A percentile compares a stretch with the other conserved stretches of the same genome.
Conservation (phyloP, 1,284 basidiomycete genomes). For the Sanghuangporus sanghuang region DNA sequence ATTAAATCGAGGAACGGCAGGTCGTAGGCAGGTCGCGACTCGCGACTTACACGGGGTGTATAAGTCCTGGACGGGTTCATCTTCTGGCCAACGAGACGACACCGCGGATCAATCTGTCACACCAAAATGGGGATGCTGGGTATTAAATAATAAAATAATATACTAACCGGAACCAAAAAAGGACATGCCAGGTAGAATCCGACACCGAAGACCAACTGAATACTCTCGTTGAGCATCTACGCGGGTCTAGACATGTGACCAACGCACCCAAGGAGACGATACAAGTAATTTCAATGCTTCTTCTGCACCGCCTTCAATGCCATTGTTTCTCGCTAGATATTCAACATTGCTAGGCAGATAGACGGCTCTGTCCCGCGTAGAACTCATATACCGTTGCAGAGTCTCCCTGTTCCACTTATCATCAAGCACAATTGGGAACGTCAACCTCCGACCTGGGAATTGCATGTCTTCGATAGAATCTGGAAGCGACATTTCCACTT, state of each 20-base stretch:
- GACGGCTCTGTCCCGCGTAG: slow-evolving; percentile 49
- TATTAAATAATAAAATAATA: slow-evolving; percentile 18
- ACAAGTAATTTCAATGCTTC: slow-evolving; percentile 44
- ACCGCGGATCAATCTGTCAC: slow-evolving; percentile 53
- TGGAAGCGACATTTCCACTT: slow-evolving; percentile 35
- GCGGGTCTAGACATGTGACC: neutral
- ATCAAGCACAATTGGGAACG: slow-evolving; percentile 59
- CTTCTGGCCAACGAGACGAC: slow-evolving; percentile 54
- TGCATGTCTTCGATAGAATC: slow-evolving; percentile 35
- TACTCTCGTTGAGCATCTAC: neutral
- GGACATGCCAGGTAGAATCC: slow-evolving; percentile 61
- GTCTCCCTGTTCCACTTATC: slow-evolving; percentile 56
- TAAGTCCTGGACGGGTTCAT: slow-evolving; percentile 62
- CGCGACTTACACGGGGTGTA: slow-evolving; percentile 46
- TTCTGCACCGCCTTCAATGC: slow-evolving; percentile 41
- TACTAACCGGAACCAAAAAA: slow-evolving; percentile 49
- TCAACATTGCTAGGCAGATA: slow-evolving; percentile 68
- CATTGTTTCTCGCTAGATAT: slow-evolving; percentile 63
- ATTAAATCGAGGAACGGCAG: neutral
- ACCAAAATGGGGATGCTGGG: neutral
- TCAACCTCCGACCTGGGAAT: slow-evolving; percentile 49
- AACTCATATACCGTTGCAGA: slow-evolving; percentile 50
- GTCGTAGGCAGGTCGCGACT: neutral
- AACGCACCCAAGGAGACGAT: slow-evolving; percentile 39
- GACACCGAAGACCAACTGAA: slow-evolving; percentile 52